Base-by-base conservation (phyloP, 2,329 filamentous ascomycete species). In the Delphinella strobiligena region DNA sequence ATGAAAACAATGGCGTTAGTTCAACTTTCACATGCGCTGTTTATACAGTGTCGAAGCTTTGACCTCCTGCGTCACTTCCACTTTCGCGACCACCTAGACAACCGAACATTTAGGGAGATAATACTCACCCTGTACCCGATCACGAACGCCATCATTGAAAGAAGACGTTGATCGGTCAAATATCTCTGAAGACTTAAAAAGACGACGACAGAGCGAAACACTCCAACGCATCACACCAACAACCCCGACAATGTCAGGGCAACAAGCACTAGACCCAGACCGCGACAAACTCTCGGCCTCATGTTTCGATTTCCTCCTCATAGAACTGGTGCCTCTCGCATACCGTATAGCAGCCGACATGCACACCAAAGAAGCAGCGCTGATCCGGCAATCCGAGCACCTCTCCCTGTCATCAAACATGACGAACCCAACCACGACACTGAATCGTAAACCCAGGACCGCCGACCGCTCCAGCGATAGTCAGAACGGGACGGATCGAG, bases 251-350 rank as follows among this genome's bases (percentile, higher is more conserved):
- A 27, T 27, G 22, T 27, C 22, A n/a, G n/a, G n/a, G n/a, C 22
- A 27, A 27, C 22, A 27, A 27, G 22, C 32, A 19, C 19, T 30
- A 38, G 38, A 33, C 16, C 34, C 42, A 11, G 10, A 14, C 10
- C 27, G 50, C 41, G 52, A 56, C 38, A 56, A 55, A 48, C 42
- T 95, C 52, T 81, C 75, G 64, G 77, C 81, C 42, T 91, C 89
- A 35, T 87, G 83, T 59, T 78, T 98, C 53, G 91, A 98, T 62
- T 82, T 98, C 51, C 75, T 98, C 41, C 75, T 98, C 51, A 96
- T 96, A 58, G 91, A 98, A 67, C 76, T 98, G 40, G 91, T 98
- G 12, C 91, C 91, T 30, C 81, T 96, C 69, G 84, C 89, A 4
- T 86, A 93, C 61, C 79, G 91, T 48, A 72, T 96, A 46, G 80